Percentiles rank a stretch among this genome's conserved stretches.
Conservation (phyloP, 2,329 filamentous ascomycete genomes). For the Aspergillus nomiae region DNA sequence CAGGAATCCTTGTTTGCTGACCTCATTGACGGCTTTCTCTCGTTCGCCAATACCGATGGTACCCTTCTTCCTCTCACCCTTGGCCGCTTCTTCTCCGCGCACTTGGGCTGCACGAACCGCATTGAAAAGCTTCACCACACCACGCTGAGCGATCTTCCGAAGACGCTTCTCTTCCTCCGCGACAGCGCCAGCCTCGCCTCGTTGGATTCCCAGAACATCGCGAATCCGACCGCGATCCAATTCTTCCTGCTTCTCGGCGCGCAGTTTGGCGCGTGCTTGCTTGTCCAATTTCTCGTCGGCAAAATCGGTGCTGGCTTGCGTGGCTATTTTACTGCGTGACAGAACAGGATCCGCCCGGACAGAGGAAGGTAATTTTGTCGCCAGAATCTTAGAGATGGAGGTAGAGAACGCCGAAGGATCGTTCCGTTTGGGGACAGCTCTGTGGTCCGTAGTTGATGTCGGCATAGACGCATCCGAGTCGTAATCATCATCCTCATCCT, state of each 20-base stretch:
- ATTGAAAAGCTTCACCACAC: conserved; percentile 96
- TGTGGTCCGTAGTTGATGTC: conserved; percentile 44
- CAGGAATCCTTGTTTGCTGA: conserved; percentile 95
- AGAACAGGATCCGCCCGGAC: conserved; percentile 90
- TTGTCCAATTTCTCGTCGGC: conserved; percentile 77
- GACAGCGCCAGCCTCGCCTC: conserved; percentile 54
- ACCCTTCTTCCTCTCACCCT: conserved; percentile 66
- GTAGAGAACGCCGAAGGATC: conserved; percentile 89
- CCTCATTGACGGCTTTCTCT: conserved; percentile 88
- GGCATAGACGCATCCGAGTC: conserved; percentile 46
- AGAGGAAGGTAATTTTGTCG: conserved; percentile 79
- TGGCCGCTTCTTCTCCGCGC: conserved; percentile 75
- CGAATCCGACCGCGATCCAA: conserved; percentile 84
- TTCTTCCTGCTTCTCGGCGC: conserved; percentile 76
- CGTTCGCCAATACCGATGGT: conserved; percentile 77
- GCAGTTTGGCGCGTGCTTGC: conserved; percentile 76
- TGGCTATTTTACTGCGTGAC: conserved; percentile 74
- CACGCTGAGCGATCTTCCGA: conserved; percentile 84
- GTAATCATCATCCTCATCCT: conserved; percentile 38
- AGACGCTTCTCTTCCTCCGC: conserved; percentile 75
- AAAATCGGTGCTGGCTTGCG: conserved; percentile 70
- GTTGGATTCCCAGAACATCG: conserved; percentile 73
- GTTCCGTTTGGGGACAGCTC: conserved; percentile 69
- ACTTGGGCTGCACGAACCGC: conserved; percentile 91
- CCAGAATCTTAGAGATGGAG: conserved; percentile 89